Evolutionary conservation across 192 early-diverging fungal species (phyloP), one percentile per base, ranked within the genome.

Genomic region (Gorgonomyces haynaldii): DNA sequence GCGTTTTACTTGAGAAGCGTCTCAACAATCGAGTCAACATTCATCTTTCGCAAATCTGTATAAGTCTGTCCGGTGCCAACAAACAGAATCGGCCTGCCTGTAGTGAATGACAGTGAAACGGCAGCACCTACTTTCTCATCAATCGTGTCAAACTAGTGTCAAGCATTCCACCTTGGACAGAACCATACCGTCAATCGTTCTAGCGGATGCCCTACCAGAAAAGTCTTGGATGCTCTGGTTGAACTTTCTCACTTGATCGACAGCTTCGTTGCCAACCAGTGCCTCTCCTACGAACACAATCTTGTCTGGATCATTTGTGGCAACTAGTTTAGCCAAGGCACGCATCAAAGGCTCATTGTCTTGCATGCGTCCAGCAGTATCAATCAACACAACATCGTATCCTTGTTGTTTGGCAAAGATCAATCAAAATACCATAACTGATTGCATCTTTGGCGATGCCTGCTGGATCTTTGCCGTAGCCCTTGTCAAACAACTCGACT

Each of bases 341-440:
- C 93, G 78, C 93, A 96, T 96, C 54, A 96, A 59, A 5, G 93
- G 93, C 65, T 94, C 93, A 51, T 96, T 96, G 56, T 96, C 93
- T 60, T 96, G 93, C 93, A 96, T 96, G 29, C 93, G 78, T 1
- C 93, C 93, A 3, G 93, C 93, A 2, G 93, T 96, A 56, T 96
- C 93, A 25, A 96, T 84, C 19, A 96, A 66, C 9, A 94, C 90
- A 4, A 92, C 91, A 62, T 96, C 90, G 60, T 83, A 91, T 0
- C 62, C 65, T 34, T 85, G 72, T 31, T 56, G 38, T 12, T 78
- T 79, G 8, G 86, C 89, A 57, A 37, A 1, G 21, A 16, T 26
- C 16, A 36, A 12, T n/a, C 12, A 13, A 9, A 4, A 12, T 56
- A 79, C 78, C 79, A 69, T 81, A 86, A 10, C 65, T 56, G 50